These are phyloP conservation scores for Waltergamsia citrina DNA, from an alignment of 2,329 filamentous ascomycete genomes.

Conservation along the genomic window DNA sequence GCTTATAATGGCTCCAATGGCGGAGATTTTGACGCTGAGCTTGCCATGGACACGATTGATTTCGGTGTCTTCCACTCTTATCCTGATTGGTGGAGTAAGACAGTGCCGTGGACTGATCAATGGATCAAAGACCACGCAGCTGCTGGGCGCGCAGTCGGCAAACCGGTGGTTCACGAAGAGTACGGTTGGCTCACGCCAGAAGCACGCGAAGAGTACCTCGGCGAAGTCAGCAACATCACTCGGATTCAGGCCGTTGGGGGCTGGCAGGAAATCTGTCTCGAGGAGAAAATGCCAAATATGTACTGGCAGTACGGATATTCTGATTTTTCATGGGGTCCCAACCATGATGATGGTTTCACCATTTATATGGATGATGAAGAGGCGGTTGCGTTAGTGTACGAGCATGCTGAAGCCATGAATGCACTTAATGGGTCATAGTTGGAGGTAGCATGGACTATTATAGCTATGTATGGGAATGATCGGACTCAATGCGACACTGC, in stretches of 20 bases:
- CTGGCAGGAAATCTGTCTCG: conserved; percentile 39
- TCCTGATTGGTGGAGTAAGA: conserved; percentile 46
- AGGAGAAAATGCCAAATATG: conserved; percentile 39
- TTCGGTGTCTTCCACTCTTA: conserved; percentile 47
- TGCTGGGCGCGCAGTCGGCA: conserved; percentile 28
- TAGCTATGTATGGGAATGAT: not conserved
- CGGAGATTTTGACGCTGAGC: conserved; percentile 42
- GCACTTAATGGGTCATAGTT: conserved; percentile 7
- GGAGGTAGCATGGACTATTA: not conserved
- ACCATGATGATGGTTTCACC: conserved; percentile 47
- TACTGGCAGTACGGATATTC: conserved; percentile 47
- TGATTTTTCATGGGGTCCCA: conserved; percentile 40
- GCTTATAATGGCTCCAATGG: conserved; percentile 38
- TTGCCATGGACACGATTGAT: conserved; percentile 37
- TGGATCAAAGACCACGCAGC: conserved; percentile 45
- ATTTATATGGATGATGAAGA: conserved; percentile 43
- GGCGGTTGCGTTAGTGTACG: conserved; percentile 30
- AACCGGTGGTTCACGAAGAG: conserved; percentile 47
- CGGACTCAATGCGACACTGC: too few species aligned
- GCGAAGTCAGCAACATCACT: conserved; percentile 29
- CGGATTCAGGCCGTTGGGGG: conserved; percentile 31
- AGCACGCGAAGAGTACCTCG: conserved; percentile 33
- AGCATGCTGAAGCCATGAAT: conserved; percentile 31
- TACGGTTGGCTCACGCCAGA: conserved; percentile 45
- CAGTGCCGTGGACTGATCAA: conserved; percentile 38